These are phyloP conservation scores for Mycena leptocephala DNA, from an alignment of 768 basidiomycete genomes.

Conservation along the genomic window DNA sequence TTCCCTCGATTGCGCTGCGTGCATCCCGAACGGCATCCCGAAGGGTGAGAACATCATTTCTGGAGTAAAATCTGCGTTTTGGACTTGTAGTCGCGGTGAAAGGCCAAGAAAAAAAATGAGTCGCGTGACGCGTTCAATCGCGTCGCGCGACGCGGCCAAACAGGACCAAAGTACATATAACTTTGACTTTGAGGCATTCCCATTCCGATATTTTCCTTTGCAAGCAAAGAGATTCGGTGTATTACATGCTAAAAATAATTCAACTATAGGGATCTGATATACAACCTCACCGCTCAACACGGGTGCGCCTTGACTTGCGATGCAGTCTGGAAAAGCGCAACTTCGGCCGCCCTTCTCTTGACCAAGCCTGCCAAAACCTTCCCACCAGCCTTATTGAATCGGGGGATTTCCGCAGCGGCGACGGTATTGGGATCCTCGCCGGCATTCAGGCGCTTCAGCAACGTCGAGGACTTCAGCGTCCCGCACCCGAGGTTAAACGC, in stretches of 20 bases:
- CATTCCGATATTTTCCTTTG: background rate
- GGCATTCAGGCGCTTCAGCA: slow-evolving; percentile 46
- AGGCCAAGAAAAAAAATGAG: background rate
- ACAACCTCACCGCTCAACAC: slow-evolving; percentile 28
- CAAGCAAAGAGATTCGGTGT: background rate
- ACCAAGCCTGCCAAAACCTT: slow-evolving; percentile 44
- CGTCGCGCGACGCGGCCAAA: background rate
- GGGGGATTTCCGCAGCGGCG: slow-evolving; percentile 44
- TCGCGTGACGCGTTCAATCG: background rate
- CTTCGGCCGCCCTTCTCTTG: slow-evolving; percentile 46
- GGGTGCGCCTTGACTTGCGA: slow-evolving; percentile 46
- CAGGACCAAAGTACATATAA: background rate
- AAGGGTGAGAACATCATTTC: background rate
- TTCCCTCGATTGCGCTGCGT: background rate
- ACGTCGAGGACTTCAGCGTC: slow-evolving; percentile 43
- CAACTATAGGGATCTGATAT: background rate
- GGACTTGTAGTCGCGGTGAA: background rate
- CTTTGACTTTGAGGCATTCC: background rate
- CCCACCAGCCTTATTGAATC: slow-evolving; percentile 48
- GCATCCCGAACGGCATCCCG: background rate
- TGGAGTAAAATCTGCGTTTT: background rate
- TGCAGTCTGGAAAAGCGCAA: slow-evolving; percentile 47
- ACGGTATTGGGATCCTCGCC: slow-evolving; percentile 50
- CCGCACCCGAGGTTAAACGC: slow-evolving; percentile 49
- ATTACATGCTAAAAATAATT: background rate